Conservation (phyloP, 805 yeast species). For the Tetrapisispora arboricola region DNA sequence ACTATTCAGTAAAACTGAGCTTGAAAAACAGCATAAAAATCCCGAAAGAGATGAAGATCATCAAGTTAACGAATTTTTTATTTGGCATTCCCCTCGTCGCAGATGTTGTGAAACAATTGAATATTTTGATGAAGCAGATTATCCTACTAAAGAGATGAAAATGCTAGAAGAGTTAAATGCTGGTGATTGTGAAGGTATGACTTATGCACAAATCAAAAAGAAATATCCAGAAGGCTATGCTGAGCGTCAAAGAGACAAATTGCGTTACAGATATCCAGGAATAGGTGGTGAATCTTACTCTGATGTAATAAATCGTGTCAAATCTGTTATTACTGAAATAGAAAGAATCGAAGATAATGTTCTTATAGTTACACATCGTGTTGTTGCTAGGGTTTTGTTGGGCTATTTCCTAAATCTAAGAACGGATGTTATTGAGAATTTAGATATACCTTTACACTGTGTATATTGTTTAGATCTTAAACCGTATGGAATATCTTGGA, state of each 20-base stretch:
- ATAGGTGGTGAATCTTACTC: conserved; percentile 93
- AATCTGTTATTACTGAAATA: conserved; percentile 85
- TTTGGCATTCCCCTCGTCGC: conserved; percentile 83
- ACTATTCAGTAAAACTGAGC: conserved; percentile 53
- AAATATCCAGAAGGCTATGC: conserved; percentile 69
- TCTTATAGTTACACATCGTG: conserved; percentile 77
- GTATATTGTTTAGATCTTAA: conserved; percentile 83
- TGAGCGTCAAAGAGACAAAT: conserved; percentile 64
- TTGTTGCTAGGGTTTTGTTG: conserved; percentile 74
- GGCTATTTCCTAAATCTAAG: conserved; percentile 84
- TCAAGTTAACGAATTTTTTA: conserved; percentile 59
- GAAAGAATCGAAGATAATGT: conserved; percentile 87
- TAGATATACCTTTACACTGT: conserved; percentile 89
- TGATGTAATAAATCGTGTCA: conserved; percentile 82
- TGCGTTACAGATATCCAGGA: conserved; percentile 89
- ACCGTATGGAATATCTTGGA: conserved; percentile 94
- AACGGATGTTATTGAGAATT: conserved; percentile 70
- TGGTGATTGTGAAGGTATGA: conserved; percentile 86
- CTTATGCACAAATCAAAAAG: conserved; percentile 74
- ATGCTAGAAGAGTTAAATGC: conserved; percentile 92
- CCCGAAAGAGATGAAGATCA: conserved; percentile 23
- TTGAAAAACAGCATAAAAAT: conserved; percentile 32
- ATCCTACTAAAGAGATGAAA: conserved; percentile 76
- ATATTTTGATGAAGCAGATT: conserved; percentile 61
- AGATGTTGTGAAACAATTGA: conserved; percentile 73